Percentiles rank a stretch among this genome's conserved stretches.
These are phyloP conservation scores for Yarrowia sp. DNA, from an alignment of 805 yeast species.

Conservation along the genomic window DNA sequence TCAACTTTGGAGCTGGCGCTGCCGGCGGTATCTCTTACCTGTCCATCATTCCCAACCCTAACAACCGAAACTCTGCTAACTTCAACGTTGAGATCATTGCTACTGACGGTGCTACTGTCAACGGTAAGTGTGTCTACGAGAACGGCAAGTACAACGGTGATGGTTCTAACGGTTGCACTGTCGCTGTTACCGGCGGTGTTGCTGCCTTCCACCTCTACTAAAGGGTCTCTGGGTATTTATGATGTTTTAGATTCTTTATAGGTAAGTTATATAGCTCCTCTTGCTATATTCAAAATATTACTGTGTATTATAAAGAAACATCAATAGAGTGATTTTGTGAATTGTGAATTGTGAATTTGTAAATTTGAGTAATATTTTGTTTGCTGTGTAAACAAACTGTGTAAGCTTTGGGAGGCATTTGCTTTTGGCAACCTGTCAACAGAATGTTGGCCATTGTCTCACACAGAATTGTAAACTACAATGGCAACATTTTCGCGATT, in stretches of 20 bases:
- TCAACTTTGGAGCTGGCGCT: conserved; percentile 90
- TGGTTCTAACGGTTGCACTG: conserved; percentile 82
- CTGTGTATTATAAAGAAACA: conserved; percentile 3
- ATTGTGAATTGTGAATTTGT: too few relatives aligned
- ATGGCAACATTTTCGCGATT: background rate
- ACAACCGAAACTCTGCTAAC: conserved; percentile 66
- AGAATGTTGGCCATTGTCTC: background rate
- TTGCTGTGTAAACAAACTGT: background rate
- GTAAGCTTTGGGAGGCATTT: background rate
- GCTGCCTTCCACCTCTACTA: conserved; percentile 79
- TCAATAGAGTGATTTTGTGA: background rate
- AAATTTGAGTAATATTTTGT: too few relatives aligned
- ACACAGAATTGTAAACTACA: background rate
- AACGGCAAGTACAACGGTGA: conserved; percentile 74
- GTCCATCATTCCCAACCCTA: conserved; percentile 93
- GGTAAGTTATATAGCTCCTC: conserved; percentile 14
- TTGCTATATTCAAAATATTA: conserved; percentile 9
- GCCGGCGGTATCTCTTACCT: conserved; percentile 70
- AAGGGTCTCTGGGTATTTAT: conserved; percentile 20
- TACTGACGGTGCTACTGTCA: conserved; percentile 55
- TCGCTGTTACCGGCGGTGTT: conserved; percentile 75
- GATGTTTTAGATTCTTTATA: conserved; percentile 24
- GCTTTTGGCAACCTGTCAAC: conserved; percentile 5
- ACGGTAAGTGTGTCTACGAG: conserved; percentile 77
- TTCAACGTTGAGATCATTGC: conserved; percentile 77